Evolutionary conservation across 495 filamentous ascomycete species (phyloP), one percentile per base, ranked within the genome.

Genomic region (Penicillium steckii): DNA sequence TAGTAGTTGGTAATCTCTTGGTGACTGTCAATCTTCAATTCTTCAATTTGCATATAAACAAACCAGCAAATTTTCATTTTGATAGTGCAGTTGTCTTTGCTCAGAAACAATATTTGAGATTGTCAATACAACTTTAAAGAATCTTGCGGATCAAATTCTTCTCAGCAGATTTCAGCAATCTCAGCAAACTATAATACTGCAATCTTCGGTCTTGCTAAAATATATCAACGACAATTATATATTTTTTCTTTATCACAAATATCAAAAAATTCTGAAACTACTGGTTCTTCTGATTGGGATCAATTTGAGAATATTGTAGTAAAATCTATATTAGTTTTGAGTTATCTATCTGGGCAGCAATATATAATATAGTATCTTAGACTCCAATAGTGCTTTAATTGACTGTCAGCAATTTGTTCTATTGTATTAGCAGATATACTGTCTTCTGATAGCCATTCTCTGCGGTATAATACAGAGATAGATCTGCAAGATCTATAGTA

Each of bases 361-460:
- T 47, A 13, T 18, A 47, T 12, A 47, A 30, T 2, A 30, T 30
- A 15, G 45, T 47, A 22, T 47, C 63, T 45, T 45, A 24, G 26
- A 18, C 43, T 12, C 23, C 17, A 18, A 45, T 19, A n/a, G 43
- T 17, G 43, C 24, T 27, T 24, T 45, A n/a, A 24, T 45, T 27
- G 22, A 25, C 13, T 27, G 23, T 13, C 24, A 24, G 15, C 27
- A 13, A 12, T 24, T 27, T 10, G 24, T 12, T 24, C 43, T 45
- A 24, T 24, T 3, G 43, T 0, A 45, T 24, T 24, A 45, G 18
- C 23, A 24, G 43, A 7, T 18, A 12, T 9, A 45, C 43, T 24
- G 43, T n/a, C 17, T 45, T 24, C 26, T 27, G 8, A n/a, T 12
- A 24, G 19, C 43, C 6, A 8, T 27, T 45, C 17, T 45, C 43